Base-by-base conservation (phyloP, 495 filamentous ascomycete species). In the Talaromyces nanjingensis region DNA sequence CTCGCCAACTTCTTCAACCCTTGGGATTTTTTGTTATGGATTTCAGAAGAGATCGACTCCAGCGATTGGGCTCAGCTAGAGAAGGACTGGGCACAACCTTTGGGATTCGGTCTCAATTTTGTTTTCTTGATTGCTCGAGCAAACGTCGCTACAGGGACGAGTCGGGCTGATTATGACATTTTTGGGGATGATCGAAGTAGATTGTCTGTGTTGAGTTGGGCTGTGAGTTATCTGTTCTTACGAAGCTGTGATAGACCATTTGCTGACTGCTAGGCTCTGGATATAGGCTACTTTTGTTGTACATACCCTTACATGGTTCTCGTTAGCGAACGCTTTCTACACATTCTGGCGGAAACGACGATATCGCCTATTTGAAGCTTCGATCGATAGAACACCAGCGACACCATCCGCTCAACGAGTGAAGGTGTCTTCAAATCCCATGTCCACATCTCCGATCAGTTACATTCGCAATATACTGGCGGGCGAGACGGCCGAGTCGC, bases 401-500 rank as follows among this genome's bases (percentile, higher is more conserved):
- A 98, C 93, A 2, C 91, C 92, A 6, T 96, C 91, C 7, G 94
- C 92, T 14, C 91, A 87, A 56, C 89, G 94, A 31, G 94, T 98
- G 33, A 87, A 88, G 47, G 92, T 98, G 3, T 88, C 97, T 70
- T 96, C 93, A 0, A 91, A 90, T 2, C 93, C 93, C 0, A 81
- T 85, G 60, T 80, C 87, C 3, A 84, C 87, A 2, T 94, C 93
- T 1, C 93, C 93, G 0, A 69, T 98, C 25, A 88, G 89, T 39
- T 87, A 91, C 57, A 74, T 97, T 52, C 84, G 85, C 16, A 85
- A 81, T 64, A 80, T 92, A 55, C 77, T 97, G 45, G 75, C 78
- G 7, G 69, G 77, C 1, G 76, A 83, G 56, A 75, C 73, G 12
- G 91, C 90, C 14, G 85, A 91, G 62, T 84, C 87, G 58, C 86